A percentile compares a stretch with the other conserved stretches of the same genome.
phyloP scores from a whole-genome alignment of 371 early-diverging fungal genomes.

The Nematocida sp. region DNA sequence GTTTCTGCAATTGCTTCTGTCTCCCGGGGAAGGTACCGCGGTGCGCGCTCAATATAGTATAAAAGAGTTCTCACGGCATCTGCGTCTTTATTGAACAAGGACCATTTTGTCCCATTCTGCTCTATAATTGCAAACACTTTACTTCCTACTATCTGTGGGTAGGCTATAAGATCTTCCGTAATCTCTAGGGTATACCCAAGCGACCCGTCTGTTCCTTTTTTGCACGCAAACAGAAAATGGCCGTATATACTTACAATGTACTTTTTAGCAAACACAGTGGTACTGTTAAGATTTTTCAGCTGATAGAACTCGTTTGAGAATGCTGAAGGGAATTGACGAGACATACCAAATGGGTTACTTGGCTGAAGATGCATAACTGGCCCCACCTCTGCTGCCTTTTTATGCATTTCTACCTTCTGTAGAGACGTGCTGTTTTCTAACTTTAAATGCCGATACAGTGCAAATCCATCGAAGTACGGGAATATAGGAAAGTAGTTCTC shows the following conservation, averaged over 20 bases:
- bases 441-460: slow-evolving; percentile 5
- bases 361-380: slow-evolving; percentile 36
- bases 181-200: slow-evolving; percentile 33
- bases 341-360: slow-evolving; percentile 10
- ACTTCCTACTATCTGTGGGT: slow-evolving; percentile 40
- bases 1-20: slow-evolving; percentile 9
- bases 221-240: slow-evolving; percentile 42
- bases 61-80: not conserved
- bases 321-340: not conserved
- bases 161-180: slow-evolving; percentile 15
- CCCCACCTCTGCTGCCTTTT: not conserved
- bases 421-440: not conserved
- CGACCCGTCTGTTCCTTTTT: not conserved
- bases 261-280: slow-evolving; percentile 4
- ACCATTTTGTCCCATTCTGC: slow-evolving; percentile 32
- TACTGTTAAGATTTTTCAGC: slow-evolving; percentile 26
- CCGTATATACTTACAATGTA: slow-evolving; percentile 31
- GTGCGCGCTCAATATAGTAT: slow-evolving; percentile 15
- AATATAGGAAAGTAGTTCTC: slow-evolving; percentile 15
- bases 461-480: not conserved
- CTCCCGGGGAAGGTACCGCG: slow-evolving; percentile 23
- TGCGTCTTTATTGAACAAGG: slow-evolving; percentile 11
- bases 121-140: slow-evolving; percentile 42
- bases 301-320: slow-evolving; percentile 33
- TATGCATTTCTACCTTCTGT: not conserved